These are phyloP conservation scores for Jimgerdemannia flammicorona DNA, from an alignment of 192 early-diverging fungal species.

Conservation along the genomic window DNA sequence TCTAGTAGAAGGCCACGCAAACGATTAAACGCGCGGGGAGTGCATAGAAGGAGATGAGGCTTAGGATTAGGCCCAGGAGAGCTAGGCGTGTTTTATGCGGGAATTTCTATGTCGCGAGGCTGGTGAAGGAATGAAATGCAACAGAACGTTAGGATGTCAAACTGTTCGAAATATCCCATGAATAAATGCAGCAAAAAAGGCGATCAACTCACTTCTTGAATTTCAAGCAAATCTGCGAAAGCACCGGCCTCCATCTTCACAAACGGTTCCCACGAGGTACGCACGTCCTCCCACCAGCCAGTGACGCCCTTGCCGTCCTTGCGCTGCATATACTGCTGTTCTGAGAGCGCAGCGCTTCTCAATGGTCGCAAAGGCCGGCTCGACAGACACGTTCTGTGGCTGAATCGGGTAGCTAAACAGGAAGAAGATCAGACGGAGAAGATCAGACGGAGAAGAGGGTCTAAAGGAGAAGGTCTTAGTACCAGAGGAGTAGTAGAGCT, in stretches of 20 bases:
- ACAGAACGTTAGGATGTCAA: not conserved
- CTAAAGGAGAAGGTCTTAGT: not conserved
- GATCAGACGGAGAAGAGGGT: not conserved
- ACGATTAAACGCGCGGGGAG: slow-evolving; percentile 5
- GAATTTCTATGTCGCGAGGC: slow-evolving; percentile 23
- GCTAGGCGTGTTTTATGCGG: slow-evolving; percentile 8
- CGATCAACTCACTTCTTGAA: slow-evolving; percentile 10
- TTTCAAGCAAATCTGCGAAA: slow-evolving; percentile 17
- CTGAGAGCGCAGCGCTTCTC: not conserved
- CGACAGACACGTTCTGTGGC: not conserved
- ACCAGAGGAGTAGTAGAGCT: not conserved
- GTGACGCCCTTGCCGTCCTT: slow-evolving; percentile 4
- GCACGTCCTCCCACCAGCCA: slow-evolving; percentile 18
- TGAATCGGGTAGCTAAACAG: not conserved
- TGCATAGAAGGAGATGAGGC: not conserved
- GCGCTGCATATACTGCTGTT: slow-evolving; percentile 1
- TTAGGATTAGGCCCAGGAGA: slow-evolving; percentile 8
- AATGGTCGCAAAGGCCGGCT: slow-evolving; percentile 5
- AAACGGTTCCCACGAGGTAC: slow-evolving; percentile 13
- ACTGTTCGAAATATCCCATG: not conserved
- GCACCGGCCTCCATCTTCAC: slow-evolving; percentile 15
- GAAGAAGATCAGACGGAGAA: not conserved
- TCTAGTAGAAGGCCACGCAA: slow-evolving; percentile 24
- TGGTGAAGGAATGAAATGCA: not conserved
- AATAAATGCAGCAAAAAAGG: not conserved